phyloP scores from a whole-genome alignment of 1,284 basidiomycete species.

The Tetrapyrgos nigripes region DNA sequence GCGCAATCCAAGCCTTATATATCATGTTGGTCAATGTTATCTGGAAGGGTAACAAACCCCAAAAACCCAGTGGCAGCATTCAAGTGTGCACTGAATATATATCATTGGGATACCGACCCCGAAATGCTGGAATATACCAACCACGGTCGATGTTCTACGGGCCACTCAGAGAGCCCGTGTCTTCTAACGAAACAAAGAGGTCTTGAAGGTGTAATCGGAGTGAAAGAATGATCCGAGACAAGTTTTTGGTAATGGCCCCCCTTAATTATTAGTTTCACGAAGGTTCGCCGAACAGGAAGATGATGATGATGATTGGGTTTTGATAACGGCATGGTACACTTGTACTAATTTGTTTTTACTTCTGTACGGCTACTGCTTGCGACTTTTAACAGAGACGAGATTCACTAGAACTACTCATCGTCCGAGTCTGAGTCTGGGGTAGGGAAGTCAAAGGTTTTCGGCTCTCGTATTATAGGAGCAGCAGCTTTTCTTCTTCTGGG shows the following conservation, averaged over 20 bases:
- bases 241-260: too few relatives aligned
- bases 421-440: neutral
- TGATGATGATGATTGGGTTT: too few relatives aligned
- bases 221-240: neutral
- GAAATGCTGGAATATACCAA: neutral
- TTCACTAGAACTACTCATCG: neutral
- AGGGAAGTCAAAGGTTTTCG: neutral
- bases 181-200: neutral
- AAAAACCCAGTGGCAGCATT: neutral
- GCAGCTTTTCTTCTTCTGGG: neutral
- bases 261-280: too few relatives aligned
- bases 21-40: neutral
- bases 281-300: too few relatives aligned
- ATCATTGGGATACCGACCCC: neutral
- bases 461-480: neutral
- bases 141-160: neutral
- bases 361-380: too few relatives aligned
- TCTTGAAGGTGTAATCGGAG: neutral
- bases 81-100: neutral
- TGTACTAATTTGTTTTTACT: too few relatives aligned
- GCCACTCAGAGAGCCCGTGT: neutral
- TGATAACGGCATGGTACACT: too few relatives aligned
- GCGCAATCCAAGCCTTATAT: neutral
- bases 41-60: neutral
- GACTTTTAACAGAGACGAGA: too few relatives aligned